Evolutionary conservation across 768 basidiomycete species (phyloP).

Genomic region (Coprinopsis strossmayeri): DNA sequence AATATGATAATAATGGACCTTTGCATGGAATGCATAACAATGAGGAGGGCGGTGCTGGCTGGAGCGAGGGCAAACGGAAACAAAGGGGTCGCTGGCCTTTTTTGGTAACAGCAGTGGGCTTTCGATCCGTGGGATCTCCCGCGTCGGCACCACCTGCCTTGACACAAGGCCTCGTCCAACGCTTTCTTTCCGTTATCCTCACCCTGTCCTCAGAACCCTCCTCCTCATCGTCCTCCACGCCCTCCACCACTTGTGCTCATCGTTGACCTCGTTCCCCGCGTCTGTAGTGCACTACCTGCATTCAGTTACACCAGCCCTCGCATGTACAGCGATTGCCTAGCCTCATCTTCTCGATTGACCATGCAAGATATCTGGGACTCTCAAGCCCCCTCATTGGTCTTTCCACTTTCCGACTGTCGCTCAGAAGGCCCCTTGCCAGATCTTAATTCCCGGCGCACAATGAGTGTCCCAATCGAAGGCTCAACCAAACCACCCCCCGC

Average conservation of each 20-base stretch:
- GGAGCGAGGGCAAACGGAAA: too few species aligned
- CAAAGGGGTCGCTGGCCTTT: too few species aligned
- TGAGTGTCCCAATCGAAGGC: slow-evolving; percentile 14
- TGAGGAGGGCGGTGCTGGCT: too few species aligned
- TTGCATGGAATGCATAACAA: not conserved
- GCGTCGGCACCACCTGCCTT: slow-evolving; percentile 27
- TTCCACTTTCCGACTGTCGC: slow-evolving; percentile 11
- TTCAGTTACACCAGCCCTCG: slow-evolving; percentile 7
- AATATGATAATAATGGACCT: not conserved
- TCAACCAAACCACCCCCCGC: slow-evolving; percentile 16
- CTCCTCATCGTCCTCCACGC: slow-evolving; percentile 8
- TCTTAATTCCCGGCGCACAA: not conserved
- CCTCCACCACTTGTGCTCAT: not conserved
- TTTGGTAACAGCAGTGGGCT: too few species aligned
- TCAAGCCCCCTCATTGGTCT: slow-evolving; percentile 5
- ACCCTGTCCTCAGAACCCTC: slow-evolving; percentile 7
- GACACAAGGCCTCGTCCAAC: slow-evolving; percentile 16
- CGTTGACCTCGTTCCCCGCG: slow-evolving; percentile 6
- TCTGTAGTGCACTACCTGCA: not conserved
- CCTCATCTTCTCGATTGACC: slow-evolving; percentile 9
- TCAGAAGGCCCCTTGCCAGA: not conserved
- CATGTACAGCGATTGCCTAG: slow-evolving; percentile 14
- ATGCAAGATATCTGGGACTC: slow-evolving; percentile 7
- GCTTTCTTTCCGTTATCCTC: not conserved
- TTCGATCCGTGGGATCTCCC: too few species aligned